Evolutionary conservation across 2,329 filamentous ascomycete species (phyloP), one percentile per base, ranked within the genome.

Genomic region (Teratosphaeria pseudoeucalypti): DNA sequence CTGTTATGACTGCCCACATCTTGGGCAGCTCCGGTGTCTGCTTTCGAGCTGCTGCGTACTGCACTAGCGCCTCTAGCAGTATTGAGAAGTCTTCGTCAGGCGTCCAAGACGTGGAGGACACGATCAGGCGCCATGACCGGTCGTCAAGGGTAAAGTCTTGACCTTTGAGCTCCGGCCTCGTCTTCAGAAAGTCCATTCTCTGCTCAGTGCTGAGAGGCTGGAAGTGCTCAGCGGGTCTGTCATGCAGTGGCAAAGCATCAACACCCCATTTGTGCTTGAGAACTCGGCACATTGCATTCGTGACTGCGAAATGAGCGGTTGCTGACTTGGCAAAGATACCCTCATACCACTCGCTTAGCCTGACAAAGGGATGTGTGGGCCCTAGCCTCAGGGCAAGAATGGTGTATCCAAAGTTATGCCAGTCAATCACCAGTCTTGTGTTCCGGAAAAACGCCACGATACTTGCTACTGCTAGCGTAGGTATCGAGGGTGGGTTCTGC

Each of bases 371-470:
- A 69, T 95, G 89, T 6, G 71, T 73, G 1, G 75, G 64, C 0
- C 84, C 83, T 1, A 88, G 76, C 62, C 85, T 86, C 55, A 87
- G 74, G 1, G 82, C 88, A 3, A 99, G 83, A 67, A 99, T 95
- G 9, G 90, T 92, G 80, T 92, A 96, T 66, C 92, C 94, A 74
- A 96, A 97, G 75, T 99, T 99, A 78, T 99, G 94, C 94, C 94
- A 99, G 77, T 99, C 94, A 58, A 97, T 88, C 62, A 97, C 81
- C 3, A 99, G 81, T 59, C 84, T 83, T 47, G 89, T 95, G 66
- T 89, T 87, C 56, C 94, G 86, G 56, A 95, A 73, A 66, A 85
- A 82, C 68, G 89, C 89, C 55, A 90, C 80, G 3, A 92, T 62
- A 26, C 86, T 79, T 16, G 90, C 88, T 43, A 96, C 78, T 57